Evolutionary conservation across 805 yeast genomes (phyloP).

Genomic region (Kodamaea hsintzibuensis): DNA sequence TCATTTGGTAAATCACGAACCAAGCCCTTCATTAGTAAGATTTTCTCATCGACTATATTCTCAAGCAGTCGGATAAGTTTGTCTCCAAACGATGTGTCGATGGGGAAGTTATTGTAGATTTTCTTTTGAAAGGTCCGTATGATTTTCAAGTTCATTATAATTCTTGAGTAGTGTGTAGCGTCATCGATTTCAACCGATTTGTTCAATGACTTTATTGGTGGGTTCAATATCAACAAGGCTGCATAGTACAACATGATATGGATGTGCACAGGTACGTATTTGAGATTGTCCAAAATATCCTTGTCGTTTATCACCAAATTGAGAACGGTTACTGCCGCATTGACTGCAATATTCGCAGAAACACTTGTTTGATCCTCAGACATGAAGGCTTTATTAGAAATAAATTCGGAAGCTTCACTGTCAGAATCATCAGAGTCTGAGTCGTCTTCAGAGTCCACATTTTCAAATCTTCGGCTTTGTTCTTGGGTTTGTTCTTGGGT

Average conservation of each 20-base stretch:
- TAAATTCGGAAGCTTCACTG: conserved; percentile 26
- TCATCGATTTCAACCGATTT: conserved; percentile 25
- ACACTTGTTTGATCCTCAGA: conserved; percentile 36
- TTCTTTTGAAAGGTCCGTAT: conserved; percentile 47
- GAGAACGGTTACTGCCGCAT: conserved; percentile 64
- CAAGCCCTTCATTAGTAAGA: conserved; percentile 18
- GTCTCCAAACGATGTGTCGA: conserved; percentile 52
- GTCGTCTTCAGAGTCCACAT: conserved; percentile 10
- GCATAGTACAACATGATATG: conserved; percentile 73
- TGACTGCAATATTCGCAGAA: conserved; percentile 51
- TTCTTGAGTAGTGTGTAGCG: conserved; percentile 24
- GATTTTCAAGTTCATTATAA: conserved; percentile 39
- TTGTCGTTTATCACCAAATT: conserved; percentile 58
- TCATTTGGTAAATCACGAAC: conserved; percentile 22
- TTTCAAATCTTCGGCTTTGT: not conserved
- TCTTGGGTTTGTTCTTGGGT: not conserved
- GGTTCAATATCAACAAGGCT: conserved; percentile 53
- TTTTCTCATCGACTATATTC: conserved; percentile 32
- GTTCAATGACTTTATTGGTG: conserved; percentile 36
- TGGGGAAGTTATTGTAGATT: conserved; percentile 48
- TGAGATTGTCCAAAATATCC: conserved; percentile 56
- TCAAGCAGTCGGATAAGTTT: conserved; percentile 39
- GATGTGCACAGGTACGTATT: conserved; percentile 70
- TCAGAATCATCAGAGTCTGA: conserved; percentile 17
- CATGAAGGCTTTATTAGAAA: conserved; percentile 32